phyloP scores from a whole-genome alignment of 1,284 basidiomycete genomes.

The Leccinum pallidistipes region DNA sequence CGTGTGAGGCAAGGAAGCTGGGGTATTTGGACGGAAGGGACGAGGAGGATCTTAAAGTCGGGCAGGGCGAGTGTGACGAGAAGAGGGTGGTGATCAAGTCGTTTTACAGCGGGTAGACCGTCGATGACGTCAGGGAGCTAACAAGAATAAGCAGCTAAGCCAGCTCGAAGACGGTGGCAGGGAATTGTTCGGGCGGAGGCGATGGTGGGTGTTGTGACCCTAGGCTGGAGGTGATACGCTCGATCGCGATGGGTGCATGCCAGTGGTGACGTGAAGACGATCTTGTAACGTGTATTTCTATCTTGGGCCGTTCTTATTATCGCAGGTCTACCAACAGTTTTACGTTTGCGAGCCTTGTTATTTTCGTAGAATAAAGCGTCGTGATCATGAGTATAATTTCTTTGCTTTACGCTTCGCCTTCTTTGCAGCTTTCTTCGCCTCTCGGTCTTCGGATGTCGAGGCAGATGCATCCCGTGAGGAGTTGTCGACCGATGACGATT shows the following conservation, averaged over 20 bases:
- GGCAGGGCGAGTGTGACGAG: conserved; percentile 76
- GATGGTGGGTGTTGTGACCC: conserved; percentile 21
- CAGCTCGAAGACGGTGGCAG: conserved; percentile 21
- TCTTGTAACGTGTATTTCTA: conserved; percentile 12
- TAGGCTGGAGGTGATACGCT: conserved; percentile 25
- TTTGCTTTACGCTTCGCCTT: no score
- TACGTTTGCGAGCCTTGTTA: no score
- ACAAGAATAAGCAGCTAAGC: conserved; percentile 30
- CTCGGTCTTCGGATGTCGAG: no score
- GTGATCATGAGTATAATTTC: no score
- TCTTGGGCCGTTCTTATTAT: no score
- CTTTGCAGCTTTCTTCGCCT: no score
- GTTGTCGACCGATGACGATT: no score
- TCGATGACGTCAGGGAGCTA: conserved; percentile 63
- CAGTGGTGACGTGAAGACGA: conserved; percentile 37
- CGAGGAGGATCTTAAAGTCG: conserved; percentile 57
- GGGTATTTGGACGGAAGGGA: conserved; percentile 57
- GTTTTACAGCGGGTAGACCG: conserved; percentile 65
- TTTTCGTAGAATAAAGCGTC: no score
- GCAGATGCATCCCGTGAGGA: no score
- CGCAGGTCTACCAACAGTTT: no score
- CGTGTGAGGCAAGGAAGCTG: conserved; percentile 57
- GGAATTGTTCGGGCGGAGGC: conserved; percentile 32
- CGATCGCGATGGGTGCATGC: conserved; percentile 42
- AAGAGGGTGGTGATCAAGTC: conserved; percentile 62